These are phyloP conservation scores for Sporothrix inflata DNA, from an alignment of 2,329 filamentous ascomycete species.

Conservation along the genomic window DNA sequence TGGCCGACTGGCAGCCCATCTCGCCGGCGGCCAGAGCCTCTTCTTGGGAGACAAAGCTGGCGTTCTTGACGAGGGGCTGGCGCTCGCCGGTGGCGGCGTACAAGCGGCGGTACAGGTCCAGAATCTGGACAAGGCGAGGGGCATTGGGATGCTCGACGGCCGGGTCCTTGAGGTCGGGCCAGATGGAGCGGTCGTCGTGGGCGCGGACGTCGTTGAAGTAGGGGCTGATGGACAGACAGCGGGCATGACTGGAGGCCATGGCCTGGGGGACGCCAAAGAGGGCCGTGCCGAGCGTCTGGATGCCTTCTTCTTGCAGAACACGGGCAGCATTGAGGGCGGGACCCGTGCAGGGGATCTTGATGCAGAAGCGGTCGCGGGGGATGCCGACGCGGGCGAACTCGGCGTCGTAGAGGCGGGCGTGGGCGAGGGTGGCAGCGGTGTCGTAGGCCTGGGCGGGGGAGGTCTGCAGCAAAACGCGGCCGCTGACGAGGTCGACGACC, in stretches of 20 bases:
- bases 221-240: slow-evolving; percentile 53
- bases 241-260: slow-evolving; percentile 53
- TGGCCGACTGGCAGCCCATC: slow-evolving; percentile 52
- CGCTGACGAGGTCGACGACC: slow-evolving; percentile 51
- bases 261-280: slow-evolving; percentile 53
- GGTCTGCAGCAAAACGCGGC: slow-evolving; percentile 54
- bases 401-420: slow-evolving; percentile 50
- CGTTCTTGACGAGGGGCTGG: slow-evolving; percentile 53
- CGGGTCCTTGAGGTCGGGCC: slow-evolving; percentile 52
- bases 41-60: slow-evolving; percentile 48
- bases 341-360: slow-evolving; percentile 56
- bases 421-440: slow-evolving; percentile 48
- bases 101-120: slow-evolving; percentile 51
- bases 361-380: slow-evolving; percentile 50
- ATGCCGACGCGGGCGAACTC: slow-evolving; percentile 53
- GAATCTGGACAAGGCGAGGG: slow-evolving; percentile 52
- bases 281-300: slow-evolving; percentile 50
- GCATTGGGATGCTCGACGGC: slow-evolving; percentile 53
- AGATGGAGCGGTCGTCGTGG: slow-evolving; percentile 48
- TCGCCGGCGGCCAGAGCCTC: slow-evolving; percentile 53
- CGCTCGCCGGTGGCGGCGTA: slow-evolving; percentile 52
- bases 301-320: slow-evolving; percentile 48
- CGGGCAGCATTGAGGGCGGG: slow-evolving; percentile 51
- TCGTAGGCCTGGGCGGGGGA: slow-evolving; percentile 52
- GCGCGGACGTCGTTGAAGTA: slow-evolving; percentile 54